Evolutionary conservation across 805 yeast genomes (phyloP), one percentile per base, ranked within the genome.

Genomic region (Candida alai): DNA sequence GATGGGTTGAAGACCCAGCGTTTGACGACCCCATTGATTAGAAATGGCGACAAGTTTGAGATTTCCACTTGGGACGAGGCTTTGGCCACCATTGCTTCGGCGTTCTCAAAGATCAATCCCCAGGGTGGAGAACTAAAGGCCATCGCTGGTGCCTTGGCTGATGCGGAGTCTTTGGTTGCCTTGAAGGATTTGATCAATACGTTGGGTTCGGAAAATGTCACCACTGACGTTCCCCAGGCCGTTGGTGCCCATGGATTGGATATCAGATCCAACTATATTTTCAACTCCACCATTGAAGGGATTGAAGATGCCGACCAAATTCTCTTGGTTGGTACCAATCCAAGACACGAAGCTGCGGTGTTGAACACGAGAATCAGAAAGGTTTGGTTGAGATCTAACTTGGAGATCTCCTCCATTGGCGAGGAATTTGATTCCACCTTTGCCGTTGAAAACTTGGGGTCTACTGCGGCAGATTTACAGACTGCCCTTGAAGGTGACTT

Each of bases 1-100:
- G 95, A 85, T 56, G 95, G 93, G 24, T 73, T 86, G 54, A 81
- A 80, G 65, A 82, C 87, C 38, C 95, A 85, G 69, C 75, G 95
- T 52, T 72, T 85, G 48, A 85, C 95, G 20, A 76, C 78, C 34
- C 95, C 95, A 13, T 70, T 85, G 54, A 69, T 85, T 49, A 79
- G 79, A 63, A 70, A 67, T 41, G 88, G 85, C 47, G 77, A 76
- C 56, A 62, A 65, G 36, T 86, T 85, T 57, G 78, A 75, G 50
- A 72, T 78, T 39, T 84, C 87, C 15, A 79, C 90, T 32, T 85
- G 95, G 95, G 90, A 85, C 58, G 88, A 83, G 56, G 95, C 90
- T 27, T 68, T 85, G 41, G 61, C 80, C 12, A 72, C 79, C 28
- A 76, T 85, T 48, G 80, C 84, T 36, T 69, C 76, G 28, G 84